Evolutionary conservation across 164 flowering plant species (phyloP).

Genomic region (Houttuynia cordata): DNA sequence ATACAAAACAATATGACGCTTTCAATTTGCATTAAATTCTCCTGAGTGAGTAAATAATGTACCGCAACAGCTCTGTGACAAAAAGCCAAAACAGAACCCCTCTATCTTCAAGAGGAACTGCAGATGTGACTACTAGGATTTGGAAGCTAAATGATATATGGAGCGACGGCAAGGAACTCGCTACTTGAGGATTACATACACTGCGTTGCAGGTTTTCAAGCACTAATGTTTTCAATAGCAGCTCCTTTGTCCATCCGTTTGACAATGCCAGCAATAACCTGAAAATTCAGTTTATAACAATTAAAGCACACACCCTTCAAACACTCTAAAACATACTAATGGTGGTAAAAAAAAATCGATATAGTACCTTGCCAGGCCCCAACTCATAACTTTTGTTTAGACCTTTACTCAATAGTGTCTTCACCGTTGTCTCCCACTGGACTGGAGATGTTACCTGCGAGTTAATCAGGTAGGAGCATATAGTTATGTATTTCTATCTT

Average conservation of each 20-base stretch:
- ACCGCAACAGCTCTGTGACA: too few relatives aligned
- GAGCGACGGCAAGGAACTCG: neutral
- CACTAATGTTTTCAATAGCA: constrained; percentile 51
- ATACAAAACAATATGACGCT: too few relatives aligned
- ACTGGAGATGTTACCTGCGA: constrained; percentile 88
- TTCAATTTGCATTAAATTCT: too few relatives aligned
- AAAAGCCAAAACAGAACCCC: too few relatives aligned
- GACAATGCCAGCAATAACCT: constrained; percentile 94
- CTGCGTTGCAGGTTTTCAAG: constrained; percentile 20
- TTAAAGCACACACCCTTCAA: neutral
- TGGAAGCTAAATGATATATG: neutral
- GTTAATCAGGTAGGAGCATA: constrained; percentile 1
- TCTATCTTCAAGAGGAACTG: too few relatives aligned
- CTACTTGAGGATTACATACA: neutral
- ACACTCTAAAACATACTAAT: neutral
- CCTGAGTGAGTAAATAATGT: too few relatives aligned
- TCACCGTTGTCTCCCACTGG: constrained; percentile 93
- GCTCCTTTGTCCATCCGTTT: constrained; percentile 75
- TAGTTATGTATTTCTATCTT: constrained; percentile 1
- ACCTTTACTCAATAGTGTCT: constrained; percentile 64
- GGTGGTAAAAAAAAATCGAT: neutral
- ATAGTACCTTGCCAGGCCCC: constrained; percentile 92
- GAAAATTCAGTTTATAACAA: constrained; percentile 10
- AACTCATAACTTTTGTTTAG: constrained; percentile 75
- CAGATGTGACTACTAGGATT: neutral